phyloP scores from a whole-genome alignment of 1,284 basidiomycete species.

The Ceratobasidium sp. region DNA sequence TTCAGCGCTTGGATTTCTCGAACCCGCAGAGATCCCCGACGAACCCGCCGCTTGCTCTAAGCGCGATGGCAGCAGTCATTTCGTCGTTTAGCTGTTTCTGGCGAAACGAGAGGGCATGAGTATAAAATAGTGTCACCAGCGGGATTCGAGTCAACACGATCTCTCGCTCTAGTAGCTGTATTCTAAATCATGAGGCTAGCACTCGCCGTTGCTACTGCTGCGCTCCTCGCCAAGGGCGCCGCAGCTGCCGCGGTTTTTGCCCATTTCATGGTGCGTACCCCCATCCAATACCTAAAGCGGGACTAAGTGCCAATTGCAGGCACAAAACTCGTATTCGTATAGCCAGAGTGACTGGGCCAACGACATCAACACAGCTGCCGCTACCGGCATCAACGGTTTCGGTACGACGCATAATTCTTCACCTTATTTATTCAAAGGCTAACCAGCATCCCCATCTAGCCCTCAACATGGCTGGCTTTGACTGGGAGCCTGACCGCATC shows the following conservation, averaged over 20 bases:
- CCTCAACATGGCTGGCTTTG: constrained; percentile 35
- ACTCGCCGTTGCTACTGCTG: not conserved
- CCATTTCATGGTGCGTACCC: constrained; percentile 47
- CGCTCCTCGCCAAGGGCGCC: constrained; percentile 17
- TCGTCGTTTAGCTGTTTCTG: not conserved
- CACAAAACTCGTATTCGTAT: constrained; percentile 50
- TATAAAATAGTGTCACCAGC: not conserved
- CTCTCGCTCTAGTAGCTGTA: not conserved
- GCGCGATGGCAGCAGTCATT: not conserved
- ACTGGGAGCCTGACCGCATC: constrained; percentile 50
- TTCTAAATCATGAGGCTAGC: constrained; percentile 2
- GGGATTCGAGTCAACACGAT: not conserved
- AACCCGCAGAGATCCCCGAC: not conserved
- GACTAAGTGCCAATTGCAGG: constrained; percentile 34
- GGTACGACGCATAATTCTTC: constrained; percentile 44
- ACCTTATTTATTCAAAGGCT: constrained; percentile 47
- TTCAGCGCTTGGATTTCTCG: not conserved
- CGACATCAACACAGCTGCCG: constrained; percentile 51
- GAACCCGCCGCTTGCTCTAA: constrained; percentile 11
- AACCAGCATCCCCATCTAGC: constrained; percentile 5
- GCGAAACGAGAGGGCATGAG: not conserved
- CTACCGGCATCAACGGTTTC: constrained; percentile 50
- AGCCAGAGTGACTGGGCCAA: constrained; percentile 47
- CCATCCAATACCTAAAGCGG: not conserved
- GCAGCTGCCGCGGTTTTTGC: constrained; percentile 45